Base-by-base conservation (phyloP, 2,329 filamentous ascomycete genomes). In the Sporothrix variecibatus region DNA sequence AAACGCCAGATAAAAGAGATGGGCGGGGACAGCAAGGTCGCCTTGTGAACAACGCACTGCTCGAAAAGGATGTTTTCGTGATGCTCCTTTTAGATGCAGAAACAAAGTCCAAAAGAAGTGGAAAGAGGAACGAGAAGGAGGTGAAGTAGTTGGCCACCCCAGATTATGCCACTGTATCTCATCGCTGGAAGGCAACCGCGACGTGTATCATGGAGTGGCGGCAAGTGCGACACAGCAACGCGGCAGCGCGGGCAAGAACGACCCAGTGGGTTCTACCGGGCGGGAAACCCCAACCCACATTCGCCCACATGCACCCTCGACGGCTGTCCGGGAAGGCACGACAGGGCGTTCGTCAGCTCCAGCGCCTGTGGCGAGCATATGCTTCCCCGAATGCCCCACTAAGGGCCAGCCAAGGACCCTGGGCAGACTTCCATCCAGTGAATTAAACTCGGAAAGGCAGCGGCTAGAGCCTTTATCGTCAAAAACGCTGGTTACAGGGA, bases 61-160 rank as follows among this genome's bases (percentile, higher is more conserved):
- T 67, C 3, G 46, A 65, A 67, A 12, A 23, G 23, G 23, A 15
- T 15, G 34, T 43, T 46, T 15, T 67, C n/a, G 62, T 17, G 62
- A 67, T 67, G 38, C 46, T 67, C 62, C 40, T 26, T 43, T 28
- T 28, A 15, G 38, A 46, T 28, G 34, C 9, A 67, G 12, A 67
- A 46, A 20, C 2, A 60, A 60, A 60, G 28, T 26, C 6, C 15
- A 11, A 58, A 4, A 31, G 23, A 20, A 15, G 43, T 49, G 53
- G 23, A n/a, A 58, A 34, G n/a, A 20, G 53, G 62, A 65, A 40
- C 28, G 17, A 7, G 58, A 46, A 28, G 34, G 26, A 20, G 46
- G 64, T 40, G 49, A 49, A 68, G 67, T 53, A 69, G 28, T 53
- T 69, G 67, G 67, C 67, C 46, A 38, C 46, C 64, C 38, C 65